Evolutionary conservation across 2,329 filamentous ascomycete genomes (phyloP).

Genomic region (Alternaria sp.): DNA sequence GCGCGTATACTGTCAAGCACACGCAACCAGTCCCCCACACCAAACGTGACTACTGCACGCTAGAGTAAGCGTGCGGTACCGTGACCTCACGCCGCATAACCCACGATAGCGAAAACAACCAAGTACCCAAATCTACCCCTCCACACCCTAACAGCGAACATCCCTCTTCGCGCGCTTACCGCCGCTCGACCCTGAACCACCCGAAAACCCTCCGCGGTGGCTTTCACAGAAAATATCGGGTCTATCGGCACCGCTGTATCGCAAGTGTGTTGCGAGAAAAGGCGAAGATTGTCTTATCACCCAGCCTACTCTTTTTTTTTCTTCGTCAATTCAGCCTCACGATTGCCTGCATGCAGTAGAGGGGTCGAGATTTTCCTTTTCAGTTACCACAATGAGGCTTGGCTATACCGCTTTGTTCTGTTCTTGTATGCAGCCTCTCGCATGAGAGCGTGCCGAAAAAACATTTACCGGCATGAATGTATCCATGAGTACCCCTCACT

Average conservation of each 20-base stretch:
- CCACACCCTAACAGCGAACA: slow-evolving; percentile 8
- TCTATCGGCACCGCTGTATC: not conserved
- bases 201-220: not conserved
- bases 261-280: not conserved
- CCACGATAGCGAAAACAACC: slow-evolving; percentile 9
- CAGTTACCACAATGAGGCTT: not conserved
- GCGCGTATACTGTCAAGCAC: slow-evolving; percentile 6
- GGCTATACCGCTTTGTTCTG: not conserved
- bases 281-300: not conserved
- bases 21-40: slow-evolving; percentile 13
- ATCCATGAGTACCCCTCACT: not conserved
- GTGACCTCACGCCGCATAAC: slow-evolving; percentile 20
- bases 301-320: not conserved
- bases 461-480: slow-evolving; percentile 1
- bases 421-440: not conserved
- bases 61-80: slow-evolving; percentile 13
- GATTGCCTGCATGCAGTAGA: slow-evolving; percentile 3
- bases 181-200: slow-evolving; percentile 4
- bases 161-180: slow-evolving; percentile 19
- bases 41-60: slow-evolving; percentile 16
- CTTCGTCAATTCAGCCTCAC: slow-evolving; percentile 1
- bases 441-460: not conserved
- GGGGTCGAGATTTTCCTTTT: not conserved
- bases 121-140: slow-evolving; percentile 7
- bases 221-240: not conserved